phyloP scores from a whole-genome alignment of 257 asterid species.

The Capsicum chinense region DNA sequence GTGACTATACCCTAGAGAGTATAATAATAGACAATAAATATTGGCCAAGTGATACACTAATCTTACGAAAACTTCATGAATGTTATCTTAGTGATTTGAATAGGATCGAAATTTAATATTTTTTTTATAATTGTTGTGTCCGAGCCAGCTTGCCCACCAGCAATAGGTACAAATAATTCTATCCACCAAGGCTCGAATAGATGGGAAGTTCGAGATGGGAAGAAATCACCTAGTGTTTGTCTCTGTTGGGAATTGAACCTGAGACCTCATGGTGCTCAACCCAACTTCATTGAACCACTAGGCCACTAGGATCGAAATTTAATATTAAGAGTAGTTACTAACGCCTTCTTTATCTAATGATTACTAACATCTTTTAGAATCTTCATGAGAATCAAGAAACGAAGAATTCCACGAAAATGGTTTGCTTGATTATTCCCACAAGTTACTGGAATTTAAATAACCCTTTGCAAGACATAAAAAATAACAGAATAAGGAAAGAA shows the following conservation, averaged over 20 bases:
- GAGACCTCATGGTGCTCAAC: too few relatives aligned
- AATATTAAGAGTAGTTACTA: neutral
- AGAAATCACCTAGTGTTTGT: too few relatives aligned
- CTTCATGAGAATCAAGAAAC: neutral
- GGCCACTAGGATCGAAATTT: too few relatives aligned
- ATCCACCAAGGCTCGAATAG: too few relatives aligned
- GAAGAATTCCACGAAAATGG: neutral
- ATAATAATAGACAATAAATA: neutral
- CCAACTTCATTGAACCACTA: too few relatives aligned
- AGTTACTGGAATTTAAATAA: neutral
- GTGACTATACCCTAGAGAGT: too few relatives aligned
- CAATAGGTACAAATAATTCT: too few relatives aligned
- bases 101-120: too few relatives aligned
- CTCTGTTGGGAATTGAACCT: too few relatives aligned
- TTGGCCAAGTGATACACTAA: neutral
- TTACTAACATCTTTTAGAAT: constrained; percentile 9
- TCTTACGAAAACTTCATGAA: neutral
- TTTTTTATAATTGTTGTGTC: too few relatives aligned
- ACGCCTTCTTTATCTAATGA: neutral
- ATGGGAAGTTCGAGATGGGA: too few relatives aligned
- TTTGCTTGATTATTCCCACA: constrained; percentile 12
- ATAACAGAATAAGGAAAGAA: neutral
- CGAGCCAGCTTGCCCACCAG: too few relatives aligned
- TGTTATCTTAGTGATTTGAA: constrained; percentile 1
- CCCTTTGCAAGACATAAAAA: neutral